Evolutionary conservation across 352 stramenopile species (phyloP), one percentile per base, ranked within the genome.

Genomic region (Globisporangium mamillatum): DNA sequence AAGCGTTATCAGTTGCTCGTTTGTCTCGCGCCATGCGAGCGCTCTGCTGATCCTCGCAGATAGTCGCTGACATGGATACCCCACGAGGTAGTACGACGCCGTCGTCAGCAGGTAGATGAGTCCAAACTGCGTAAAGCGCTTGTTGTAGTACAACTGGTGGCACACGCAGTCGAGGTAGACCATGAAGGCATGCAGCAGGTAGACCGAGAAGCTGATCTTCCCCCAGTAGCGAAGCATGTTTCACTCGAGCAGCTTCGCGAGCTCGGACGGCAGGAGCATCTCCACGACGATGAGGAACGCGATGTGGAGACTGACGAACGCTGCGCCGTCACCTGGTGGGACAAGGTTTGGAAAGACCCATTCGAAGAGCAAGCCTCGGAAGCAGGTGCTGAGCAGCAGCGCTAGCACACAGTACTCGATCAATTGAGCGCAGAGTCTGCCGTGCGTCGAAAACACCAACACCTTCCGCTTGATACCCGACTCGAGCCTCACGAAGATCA

Each of bases 121-220:
- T 6, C 65, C 69, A 50, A 82, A 76, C 6, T 25, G 20, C 10
- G n/a, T 12, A 25, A 29, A 18, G 16, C 50, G 56, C 56, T 61
- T 61, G 56, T 61, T 27, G 29, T 29, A 48, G 53, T 77, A 78
- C 2, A 24, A 22, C 67, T 79, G 68, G n/a, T 69, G 34, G 16
- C 14, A 27, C 25, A 86, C 36, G 16, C 18, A 55, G 0, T 56
- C 12, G 9, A 44, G 27, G 63, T 72, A 70, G 4, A 74, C 32
- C 34, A 76, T 75, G 64, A 87, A 86, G 59, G 65, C 81, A 67
- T 78, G 75, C 4, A 81, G 65, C 67, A 81, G 48, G 57, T 81
- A 81, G 56, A 81, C 66, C 2, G 73, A 81, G 41, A 74, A 81
- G 60, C 65, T 77, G 46, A 81, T 64, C 29, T 81, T 81, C 64